These are phyloP conservation scores for Fusarium lateritium DNA, from an alignment of 2,329 filamentous ascomycete genomes.

Conservation along the genomic window DNA sequence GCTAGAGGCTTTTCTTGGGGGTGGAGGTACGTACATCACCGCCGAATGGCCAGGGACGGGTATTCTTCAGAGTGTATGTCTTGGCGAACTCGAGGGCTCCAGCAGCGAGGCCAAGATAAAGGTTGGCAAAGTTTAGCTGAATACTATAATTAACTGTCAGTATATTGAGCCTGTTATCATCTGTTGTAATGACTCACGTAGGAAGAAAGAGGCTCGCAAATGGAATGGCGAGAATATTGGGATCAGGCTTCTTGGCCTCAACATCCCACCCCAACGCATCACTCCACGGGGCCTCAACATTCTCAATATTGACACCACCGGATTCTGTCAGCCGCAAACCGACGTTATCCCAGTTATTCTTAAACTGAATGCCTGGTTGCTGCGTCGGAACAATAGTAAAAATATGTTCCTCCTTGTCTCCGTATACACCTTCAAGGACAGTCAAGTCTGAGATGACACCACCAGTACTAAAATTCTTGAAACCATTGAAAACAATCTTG, in stretches of 20 bases:
- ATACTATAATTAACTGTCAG: neutral
- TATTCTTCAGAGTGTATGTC: slow-evolving; percentile 68
- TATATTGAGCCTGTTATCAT: too few species aligned
- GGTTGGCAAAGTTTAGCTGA: slow-evolving; percentile 21
- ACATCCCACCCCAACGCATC: slow-evolving; percentile 21
- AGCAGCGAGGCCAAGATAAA: slow-evolving; percentile 10
- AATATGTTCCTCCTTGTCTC: slow-evolving; percentile 44
- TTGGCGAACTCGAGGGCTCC: slow-evolving; percentile 59
- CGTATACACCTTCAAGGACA: slow-evolving; percentile 74
- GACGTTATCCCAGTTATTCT: slow-evolving; percentile 27
- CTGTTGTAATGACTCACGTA: neutral
- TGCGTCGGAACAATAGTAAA: slow-evolving; percentile 20
- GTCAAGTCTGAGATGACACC: slow-evolving; percentile 77
- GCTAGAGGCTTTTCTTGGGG: fast-evolving
- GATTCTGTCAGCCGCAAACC: slow-evolving; percentile 19
- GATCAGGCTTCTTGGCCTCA: slow-evolving; percentile 15
- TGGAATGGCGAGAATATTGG: slow-evolving; percentile 4
- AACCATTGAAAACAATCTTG: slow-evolving; percentile 71
- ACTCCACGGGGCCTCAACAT: slow-evolving; percentile 5
- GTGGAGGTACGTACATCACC: slow-evolving; percentile 63
- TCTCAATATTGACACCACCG: slow-evolving; percentile 12
- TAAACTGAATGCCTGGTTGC: slow-evolving; percentile 16
- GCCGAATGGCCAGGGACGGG: slow-evolving; percentile 73
- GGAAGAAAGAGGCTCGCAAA: slow-evolving; percentile 1
- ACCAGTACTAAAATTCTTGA: slow-evolving; percentile 78